These are phyloP conservation scores for Dioscorea cayenensis DNA, from an alignment of 116 monocot genomes.

Conservation along the genomic window DNA sequence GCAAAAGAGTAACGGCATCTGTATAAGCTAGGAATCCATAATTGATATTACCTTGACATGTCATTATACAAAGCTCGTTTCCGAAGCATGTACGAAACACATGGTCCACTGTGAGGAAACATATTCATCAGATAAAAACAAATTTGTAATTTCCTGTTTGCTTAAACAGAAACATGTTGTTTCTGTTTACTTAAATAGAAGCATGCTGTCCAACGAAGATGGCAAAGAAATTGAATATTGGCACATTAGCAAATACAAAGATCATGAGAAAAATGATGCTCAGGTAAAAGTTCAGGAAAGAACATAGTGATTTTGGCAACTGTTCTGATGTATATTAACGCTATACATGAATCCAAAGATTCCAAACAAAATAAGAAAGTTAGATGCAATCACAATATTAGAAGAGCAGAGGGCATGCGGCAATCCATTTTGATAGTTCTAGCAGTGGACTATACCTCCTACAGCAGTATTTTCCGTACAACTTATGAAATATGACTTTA, in stretches of 20 bases:
- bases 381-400: too few species aligned
- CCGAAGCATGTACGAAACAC: constrained; percentile 94
- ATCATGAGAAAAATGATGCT: background rate
- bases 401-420: too few species aligned
- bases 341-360: too few species aligned
- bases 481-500: too few species aligned
- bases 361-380: too few species aligned
- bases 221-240: background rate
- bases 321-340: too few species aligned
- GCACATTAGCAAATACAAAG: background rate
- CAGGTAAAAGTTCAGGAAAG: background rate
- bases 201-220: background rate
- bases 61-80: constrained; percentile 99
- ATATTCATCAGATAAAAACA: background rate
- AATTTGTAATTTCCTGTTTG: background rate
- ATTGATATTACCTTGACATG: constrained; percentile 80
- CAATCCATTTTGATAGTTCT: too few species aligned
- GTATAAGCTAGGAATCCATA: background rate
- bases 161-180: background rate
- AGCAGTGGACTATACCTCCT: too few species aligned
- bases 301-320: background rate
- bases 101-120: constrained; percentile 47
- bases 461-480: too few species aligned
- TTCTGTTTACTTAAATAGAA: background rate
- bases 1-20: background rate